Conservation (phyloP, 352 stramenopile species). For the Globisporangium barbulae region DNA sequence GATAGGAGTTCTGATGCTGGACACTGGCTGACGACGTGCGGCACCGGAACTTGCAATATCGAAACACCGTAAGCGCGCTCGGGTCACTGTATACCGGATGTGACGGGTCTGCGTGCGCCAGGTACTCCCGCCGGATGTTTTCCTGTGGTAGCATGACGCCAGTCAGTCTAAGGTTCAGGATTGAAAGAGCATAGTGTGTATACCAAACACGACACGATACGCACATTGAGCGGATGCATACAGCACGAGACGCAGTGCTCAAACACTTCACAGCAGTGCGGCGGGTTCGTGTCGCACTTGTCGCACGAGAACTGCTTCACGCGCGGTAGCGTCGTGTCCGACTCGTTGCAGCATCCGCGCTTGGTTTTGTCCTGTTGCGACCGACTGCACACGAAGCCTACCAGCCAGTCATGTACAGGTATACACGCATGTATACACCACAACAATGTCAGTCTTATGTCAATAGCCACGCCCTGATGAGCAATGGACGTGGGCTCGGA, state of each 20-base stretch:
- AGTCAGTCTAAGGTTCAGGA: neutral
- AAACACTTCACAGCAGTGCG: constrained; percentile 66
- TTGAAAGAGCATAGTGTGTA: neutral
- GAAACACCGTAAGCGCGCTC: constrained; percentile 55
- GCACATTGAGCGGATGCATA: constrained; percentile 75
- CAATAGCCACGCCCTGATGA: neutral
- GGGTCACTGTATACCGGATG: constrained; percentile 65
- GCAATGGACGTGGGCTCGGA: neutral
- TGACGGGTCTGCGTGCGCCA: constrained; percentile 52
- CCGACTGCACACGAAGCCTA: constrained; percentile 51
- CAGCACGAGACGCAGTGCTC: constrained; percentile 79
- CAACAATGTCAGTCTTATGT: neutral
- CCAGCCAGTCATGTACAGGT: too few species aligned
- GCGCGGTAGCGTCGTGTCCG: constrained; percentile 39
- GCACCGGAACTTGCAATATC: constrained; percentile 67
- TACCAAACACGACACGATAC: constrained; percentile 5
- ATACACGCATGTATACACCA: neutral
- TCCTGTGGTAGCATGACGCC: constrained; percentile 24
- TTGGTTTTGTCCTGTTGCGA: constrained; percentile 36
- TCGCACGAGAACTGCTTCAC: constrained; percentile 65
- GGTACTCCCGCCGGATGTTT: constrained; percentile 51
- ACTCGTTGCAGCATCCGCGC: constrained; percentile 61
- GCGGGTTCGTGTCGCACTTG: constrained; percentile 54
- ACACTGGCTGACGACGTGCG: constrained; percentile 74
- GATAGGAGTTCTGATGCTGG: constrained; percentile 77